Evolutionary conservation across 1,284 basidiomycete genomes (phyloP).

Genomic region (Melampsora larici-populina): DNA sequence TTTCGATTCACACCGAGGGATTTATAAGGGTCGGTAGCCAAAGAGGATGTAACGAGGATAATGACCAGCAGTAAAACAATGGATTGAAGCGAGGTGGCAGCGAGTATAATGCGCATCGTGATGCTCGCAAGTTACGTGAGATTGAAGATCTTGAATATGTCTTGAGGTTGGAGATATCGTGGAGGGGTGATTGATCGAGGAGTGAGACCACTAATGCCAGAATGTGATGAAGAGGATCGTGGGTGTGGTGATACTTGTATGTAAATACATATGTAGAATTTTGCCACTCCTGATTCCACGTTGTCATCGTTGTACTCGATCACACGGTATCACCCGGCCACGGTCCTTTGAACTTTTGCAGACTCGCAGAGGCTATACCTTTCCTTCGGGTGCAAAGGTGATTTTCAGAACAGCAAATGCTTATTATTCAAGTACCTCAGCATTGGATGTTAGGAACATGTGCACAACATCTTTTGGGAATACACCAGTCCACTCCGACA

Average conservation of each 20-base stretch:
- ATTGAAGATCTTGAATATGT: neutral
- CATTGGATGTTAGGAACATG: too few relatives aligned
- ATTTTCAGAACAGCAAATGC: too few relatives aligned
- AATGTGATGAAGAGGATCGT: neutral
- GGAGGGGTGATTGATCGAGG: too few relatives aligned
- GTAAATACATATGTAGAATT: neutral
- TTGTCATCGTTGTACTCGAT: neutral
- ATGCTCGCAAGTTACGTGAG: too few relatives aligned
- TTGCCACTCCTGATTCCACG: neutral
- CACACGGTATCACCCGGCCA: conserved; percentile 4
- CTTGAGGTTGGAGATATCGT: neutral
- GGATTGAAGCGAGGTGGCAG: too few relatives aligned
- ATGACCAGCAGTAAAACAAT: conserved; percentile 24
- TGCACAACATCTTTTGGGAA: too few relatives aligned
- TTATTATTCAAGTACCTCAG: too few relatives aligned
- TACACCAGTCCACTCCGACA: too few relatives aligned
- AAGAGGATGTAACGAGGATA: conserved; percentile 17
- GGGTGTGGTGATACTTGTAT: neutral
- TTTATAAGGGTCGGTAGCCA: conserved; percentile 33
- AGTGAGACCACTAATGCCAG: neutral
- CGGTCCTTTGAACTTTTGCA: neutral
- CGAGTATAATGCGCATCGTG: too few relatives aligned
- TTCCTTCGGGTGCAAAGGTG: too few relatives aligned
- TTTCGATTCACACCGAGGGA: conserved; percentile 8
- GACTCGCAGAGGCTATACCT: too few relatives aligned